Percentiles rank a stretch among this genome's conserved stretches.
These are phyloP conservation scores for Apiotrichum sp. DNA, from an alignment of 1,284 basidiomycete genomes.

Conservation along the genomic window DNA sequence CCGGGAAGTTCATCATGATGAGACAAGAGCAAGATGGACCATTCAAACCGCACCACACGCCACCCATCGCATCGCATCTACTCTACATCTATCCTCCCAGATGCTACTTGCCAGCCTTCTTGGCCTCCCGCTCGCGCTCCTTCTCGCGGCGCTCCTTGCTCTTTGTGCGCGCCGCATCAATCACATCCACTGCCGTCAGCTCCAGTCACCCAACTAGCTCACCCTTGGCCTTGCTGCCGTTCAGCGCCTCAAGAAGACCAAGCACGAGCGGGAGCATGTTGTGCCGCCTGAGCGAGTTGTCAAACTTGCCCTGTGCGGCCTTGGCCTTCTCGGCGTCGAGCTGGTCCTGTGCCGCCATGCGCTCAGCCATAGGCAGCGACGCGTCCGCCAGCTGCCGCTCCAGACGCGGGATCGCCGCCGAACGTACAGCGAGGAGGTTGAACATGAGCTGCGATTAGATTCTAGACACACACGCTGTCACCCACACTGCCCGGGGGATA, in stretches of 20 bases:
- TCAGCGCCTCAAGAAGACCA: slow-evolving; percentile 36
- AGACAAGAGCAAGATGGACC: too few species aligned
- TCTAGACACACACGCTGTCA: slow-evolving; percentile 18
- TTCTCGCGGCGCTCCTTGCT: slow-evolving; percentile 36
- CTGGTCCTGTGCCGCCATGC: slow-evolving; percentile 53
- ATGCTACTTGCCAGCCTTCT: slow-evolving; percentile 16
- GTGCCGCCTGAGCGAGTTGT: slow-evolving; percentile 56
- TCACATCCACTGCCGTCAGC: slow-evolving; percentile 7
- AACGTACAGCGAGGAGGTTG: slow-evolving; percentile 75
- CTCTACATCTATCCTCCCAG: too few species aligned
- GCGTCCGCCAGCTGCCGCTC: slow-evolving; percentile 56
- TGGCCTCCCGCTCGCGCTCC: slow-evolving; percentile 20
- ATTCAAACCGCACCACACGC: too few species aligned
- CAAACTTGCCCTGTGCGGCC: slow-evolving; percentile 59
- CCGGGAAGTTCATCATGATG: too few species aligned
- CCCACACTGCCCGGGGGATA: slow-evolving; percentile 77
- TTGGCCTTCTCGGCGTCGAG: slow-evolving; percentile 72
- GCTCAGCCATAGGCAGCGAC: slow-evolving; percentile 50
- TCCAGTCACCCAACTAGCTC: slow-evolving; percentile 27
- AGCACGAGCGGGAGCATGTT: slow-evolving; percentile 37
- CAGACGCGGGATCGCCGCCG: slow-evolving; percentile 66
- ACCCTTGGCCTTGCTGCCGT: slow-evolving; percentile 28
- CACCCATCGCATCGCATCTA: too few species aligned
- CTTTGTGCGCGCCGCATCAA: slow-evolving; percentile 25
- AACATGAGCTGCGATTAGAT: slow-evolving; percentile 65